Base-by-base conservation (phyloP, 73 alveolate genomes). In the Paramecium sexaurelia region DNA sequence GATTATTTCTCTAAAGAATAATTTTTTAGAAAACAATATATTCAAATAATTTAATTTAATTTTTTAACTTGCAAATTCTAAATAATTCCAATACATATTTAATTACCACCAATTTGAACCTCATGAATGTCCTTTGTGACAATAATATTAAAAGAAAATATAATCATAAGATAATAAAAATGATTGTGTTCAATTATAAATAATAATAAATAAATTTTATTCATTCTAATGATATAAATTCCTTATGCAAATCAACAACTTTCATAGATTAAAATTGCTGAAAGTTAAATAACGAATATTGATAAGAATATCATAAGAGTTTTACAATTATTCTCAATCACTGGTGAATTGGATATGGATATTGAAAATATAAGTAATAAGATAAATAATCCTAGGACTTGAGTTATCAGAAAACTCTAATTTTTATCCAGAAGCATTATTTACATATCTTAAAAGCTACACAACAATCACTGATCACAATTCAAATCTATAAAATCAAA, bases 361-460 rank as follows among this genome's bases (percentile, higher is more conserved):
- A 73, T 32, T 27, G 87, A 73, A 73, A 33, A 32, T 2, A 73
- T 73, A 8, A 27, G 66, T 73, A 32, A 73, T 39, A 11, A n/a
- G 11, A 17, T 11, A 11, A 4, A 33, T 24, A 36, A 73, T 73
- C 6, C 13, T 29, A 73, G 87, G 87, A 9, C 47, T 69, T 69
- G 85, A 69, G 13, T 35, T 69, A 73, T 27, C 61, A 39, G 87
- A 73, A 15, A 73, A 73, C 56, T 73, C 55, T 7, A 32, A 32
- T 39, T 73, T 73, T 73, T 73, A 73, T 19, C 87, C 66, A 36
- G 66, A 73, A 39, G 85, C 85, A 6, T 19, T 69, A 15, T 69
- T 69, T 17, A 32, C 32, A 2, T 69, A 69, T 27, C 33, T 69
- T 8, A 69, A 69, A 69, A 7, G 8, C 17, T 69, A 17, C 55